phyloP scores from a whole-genome alignment of 345 rosid genomes.

The Boechera retrofracta region DNA sequence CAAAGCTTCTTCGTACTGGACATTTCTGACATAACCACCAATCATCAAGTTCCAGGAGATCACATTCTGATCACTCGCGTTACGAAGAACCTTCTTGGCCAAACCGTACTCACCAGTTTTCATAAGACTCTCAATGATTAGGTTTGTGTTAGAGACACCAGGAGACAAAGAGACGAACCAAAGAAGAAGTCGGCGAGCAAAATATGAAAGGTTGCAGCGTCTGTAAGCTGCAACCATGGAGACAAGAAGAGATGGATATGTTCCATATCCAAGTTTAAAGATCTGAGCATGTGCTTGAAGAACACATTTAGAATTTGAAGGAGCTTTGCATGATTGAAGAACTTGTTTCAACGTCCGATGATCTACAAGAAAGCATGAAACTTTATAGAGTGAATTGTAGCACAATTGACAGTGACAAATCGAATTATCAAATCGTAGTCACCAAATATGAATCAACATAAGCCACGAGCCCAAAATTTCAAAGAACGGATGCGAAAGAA shows the following conservation, averaged over 20 bases:
- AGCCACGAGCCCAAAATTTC: not conserved
- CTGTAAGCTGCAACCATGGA: constrained; percentile 59
- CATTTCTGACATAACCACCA: constrained; percentile 64
- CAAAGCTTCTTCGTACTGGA: constrained; percentile 61
- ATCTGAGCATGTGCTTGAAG: constrained; percentile 58
- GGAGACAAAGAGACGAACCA: constrained; percentile 47
- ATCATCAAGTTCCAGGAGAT: constrained; percentile 86
- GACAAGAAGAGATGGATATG: constrained; percentile 59
- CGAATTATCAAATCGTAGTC: not conserved
- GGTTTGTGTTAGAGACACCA: constrained; percentile 52
- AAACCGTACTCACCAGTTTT: constrained; percentile 55
- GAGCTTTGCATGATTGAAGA: constrained; percentile 57
- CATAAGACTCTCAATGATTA: constrained; percentile 57
- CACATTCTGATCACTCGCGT: constrained; percentile 56
- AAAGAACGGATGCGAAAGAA: not conserved
- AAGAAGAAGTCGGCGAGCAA: constrained; percentile 52
- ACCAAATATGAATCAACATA: not conserved
- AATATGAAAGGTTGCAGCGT: constrained; percentile 46
- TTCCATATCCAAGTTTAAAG: constrained; percentile 62
- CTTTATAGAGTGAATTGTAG: not conserved
- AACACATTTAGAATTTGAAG: constrained; percentile 50
- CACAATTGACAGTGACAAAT: not conserved
- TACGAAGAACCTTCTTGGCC: constrained; percentile 62
- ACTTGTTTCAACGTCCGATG: constrained; percentile 47
- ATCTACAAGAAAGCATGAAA: constrained; percentile 41